Conservation (phyloP, 2,329 filamentous ascomycete species). For the Sporothrix phasma region DNA sequence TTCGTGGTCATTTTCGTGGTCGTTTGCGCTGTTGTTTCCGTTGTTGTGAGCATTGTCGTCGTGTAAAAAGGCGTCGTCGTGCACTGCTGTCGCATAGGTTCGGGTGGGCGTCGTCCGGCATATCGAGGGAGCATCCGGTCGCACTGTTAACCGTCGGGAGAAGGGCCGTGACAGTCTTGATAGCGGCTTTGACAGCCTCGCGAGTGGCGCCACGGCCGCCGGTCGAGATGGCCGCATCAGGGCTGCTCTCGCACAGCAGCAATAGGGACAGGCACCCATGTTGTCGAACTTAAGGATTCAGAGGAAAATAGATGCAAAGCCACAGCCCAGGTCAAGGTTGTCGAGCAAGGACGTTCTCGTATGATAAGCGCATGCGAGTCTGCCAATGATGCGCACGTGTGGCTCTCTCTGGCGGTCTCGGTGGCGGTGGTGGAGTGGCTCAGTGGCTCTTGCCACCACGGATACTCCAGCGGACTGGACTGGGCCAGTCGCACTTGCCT, state of each 20-base stretch:
- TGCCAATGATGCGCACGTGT: not conserved
- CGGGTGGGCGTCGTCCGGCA: not conserved
- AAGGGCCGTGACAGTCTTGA: not conserved
- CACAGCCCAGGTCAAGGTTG: not conserved
- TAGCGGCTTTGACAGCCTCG: not conserved
- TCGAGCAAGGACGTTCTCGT: not conserved
- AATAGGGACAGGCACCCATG: not conserved
- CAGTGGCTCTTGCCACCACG: too few relatives aligned
- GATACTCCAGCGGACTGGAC: too few relatives aligned
- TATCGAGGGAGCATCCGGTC: not conserved
- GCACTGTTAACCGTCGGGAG: not conserved
- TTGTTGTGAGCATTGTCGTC: not conserved
- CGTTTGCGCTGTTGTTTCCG: too few relatives aligned
- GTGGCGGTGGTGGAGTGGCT: too few relatives aligned
- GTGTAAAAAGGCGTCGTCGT: slow-evolving; percentile 1
- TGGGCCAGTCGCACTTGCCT: not conserved
- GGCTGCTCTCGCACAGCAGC: not conserved
- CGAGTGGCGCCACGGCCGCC: not conserved
- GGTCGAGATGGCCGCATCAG: not conserved
- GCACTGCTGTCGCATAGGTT: slow-evolving; percentile 10
- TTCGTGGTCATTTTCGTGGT: too few relatives aligned
- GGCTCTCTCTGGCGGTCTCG: not conserved
- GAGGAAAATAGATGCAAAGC: too few relatives aligned
- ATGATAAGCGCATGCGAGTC: too few relatives aligned
- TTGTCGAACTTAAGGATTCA: not conserved